Evolutionary conservation across 2,329 filamentous ascomycete genomes (phyloP).

Genomic region (Davidsoniella virescens): DNA sequence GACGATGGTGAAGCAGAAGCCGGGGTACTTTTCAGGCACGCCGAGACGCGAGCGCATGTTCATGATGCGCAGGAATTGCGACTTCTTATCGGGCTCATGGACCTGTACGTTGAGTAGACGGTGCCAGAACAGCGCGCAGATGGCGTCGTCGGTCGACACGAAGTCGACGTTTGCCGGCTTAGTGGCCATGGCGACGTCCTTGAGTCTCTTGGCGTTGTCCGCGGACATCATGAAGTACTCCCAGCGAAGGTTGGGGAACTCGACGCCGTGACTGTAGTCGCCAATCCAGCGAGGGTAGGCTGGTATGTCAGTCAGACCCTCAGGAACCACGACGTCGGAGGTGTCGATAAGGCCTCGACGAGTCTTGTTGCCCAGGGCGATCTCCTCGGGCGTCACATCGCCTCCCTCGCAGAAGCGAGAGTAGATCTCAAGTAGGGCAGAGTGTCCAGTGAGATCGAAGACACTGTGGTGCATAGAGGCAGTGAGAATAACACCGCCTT

Average conservation of each 20-base stretch:
- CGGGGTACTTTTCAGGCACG: not conserved
- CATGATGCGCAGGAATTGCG: not conserved
- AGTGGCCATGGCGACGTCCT: not conserved
- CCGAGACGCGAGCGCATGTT: not conserved
- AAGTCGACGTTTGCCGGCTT: not conserved
- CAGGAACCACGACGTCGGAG: not conserved
- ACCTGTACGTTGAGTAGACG: not conserved
- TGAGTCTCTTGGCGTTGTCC: not conserved
- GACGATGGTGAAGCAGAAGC: not conserved
- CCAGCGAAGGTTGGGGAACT: not conserved
- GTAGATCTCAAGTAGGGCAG: not conserved
- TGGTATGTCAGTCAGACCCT: not conserved
- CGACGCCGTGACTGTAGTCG: not conserved
- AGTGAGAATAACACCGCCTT: not conserved
- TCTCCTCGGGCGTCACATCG: not conserved
- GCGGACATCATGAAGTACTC: not conserved
- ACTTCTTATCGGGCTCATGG: not conserved
- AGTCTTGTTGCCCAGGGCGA: not conserved
- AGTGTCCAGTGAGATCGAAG: not conserved
- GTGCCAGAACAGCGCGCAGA: not conserved
- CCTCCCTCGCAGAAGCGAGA: not conserved
- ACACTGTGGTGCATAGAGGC: not conserved
- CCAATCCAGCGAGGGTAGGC: not conserved
- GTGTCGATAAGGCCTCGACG: not conserved
- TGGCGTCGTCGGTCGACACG: slow-evolving; percentile 3